Evolutionary conservation across 176 grass and related monocot genomes (phyloP).

Genomic region (Carex myosuroides): DNA sequence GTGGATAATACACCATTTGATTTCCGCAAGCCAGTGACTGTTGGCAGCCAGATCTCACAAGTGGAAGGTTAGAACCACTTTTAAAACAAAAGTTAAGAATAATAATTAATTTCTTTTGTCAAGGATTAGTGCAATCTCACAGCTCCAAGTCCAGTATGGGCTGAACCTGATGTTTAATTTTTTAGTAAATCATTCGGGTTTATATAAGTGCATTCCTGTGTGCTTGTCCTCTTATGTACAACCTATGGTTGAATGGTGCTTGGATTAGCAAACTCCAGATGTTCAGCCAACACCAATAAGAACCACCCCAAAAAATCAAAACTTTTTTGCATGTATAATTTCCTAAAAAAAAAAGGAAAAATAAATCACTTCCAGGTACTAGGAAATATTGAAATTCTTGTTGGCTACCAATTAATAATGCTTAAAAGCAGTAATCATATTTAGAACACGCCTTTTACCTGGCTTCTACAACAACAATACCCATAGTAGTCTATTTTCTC

Average conservation of each 20-base stretch:
- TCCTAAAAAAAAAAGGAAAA: no score
- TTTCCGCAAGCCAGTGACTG: constrained; percentile 25
- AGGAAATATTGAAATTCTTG: background rate
- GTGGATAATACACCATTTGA: constrained; percentile 66
- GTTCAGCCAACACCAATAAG: background rate
- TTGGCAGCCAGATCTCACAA: constrained; percentile 29
- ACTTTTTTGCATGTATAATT: background rate
- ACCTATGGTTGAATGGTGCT: background rate
- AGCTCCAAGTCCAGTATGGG: background rate
- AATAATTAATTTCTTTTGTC: background rate
- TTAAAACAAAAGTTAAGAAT: background rate
- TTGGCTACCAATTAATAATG: background rate
- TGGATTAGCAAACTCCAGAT: background rate
- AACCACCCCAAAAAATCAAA: background rate
- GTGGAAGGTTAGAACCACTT: constrained; percentile 10
- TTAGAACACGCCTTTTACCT: background rate
- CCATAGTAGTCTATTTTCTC: background rate
- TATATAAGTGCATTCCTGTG: background rate
- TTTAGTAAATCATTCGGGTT: background rate
- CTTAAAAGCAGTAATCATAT: background rate
- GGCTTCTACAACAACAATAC: background rate
- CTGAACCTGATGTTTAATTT: background rate
- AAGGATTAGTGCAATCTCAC: background rate
- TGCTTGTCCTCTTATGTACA: no score
- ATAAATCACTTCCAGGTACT: background rate